A percentile compares a stretch with the other conserved stretches of the same genome.
Evolutionary conservation across 345 rosid genomes (phyloP).

Genomic region (Rhodamnia argentea): DNA sequence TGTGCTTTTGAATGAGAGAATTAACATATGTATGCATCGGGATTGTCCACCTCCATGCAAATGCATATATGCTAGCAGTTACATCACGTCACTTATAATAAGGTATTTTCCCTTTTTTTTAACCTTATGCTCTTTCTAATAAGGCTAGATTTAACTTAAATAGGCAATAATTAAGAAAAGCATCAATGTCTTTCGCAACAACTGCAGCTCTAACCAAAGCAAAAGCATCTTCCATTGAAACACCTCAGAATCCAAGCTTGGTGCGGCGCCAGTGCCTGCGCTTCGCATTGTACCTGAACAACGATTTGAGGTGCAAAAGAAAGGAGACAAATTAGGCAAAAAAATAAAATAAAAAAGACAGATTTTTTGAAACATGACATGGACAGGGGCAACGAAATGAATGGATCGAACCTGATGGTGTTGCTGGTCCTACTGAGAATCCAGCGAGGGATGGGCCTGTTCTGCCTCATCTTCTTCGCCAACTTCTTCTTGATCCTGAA

Average conservation of each 20-base stretch:
- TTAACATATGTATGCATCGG: too few species aligned
- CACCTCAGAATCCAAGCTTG: conserved; percentile 53
- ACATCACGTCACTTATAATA: too few species aligned
- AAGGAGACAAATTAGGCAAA: background rate
- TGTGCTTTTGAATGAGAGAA: too few species aligned
- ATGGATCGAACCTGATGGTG: conserved; percentile 35
- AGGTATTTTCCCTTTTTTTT: too few species aligned
- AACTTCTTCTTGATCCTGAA: conserved; percentile 70
- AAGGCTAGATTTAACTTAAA: background rate
- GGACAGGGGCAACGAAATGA: too few species aligned
- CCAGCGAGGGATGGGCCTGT: conserved; percentile 71
- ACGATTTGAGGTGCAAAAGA: background rate
- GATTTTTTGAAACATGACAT: background rate
- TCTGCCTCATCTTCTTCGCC: conserved; percentile 80
- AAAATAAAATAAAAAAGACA: background rate
- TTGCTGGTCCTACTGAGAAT: conserved; percentile 63
- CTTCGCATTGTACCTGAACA: conserved; percentile 48
- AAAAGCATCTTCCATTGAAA: background rate
- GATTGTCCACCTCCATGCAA: too few species aligned
- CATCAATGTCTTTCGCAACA: background rate
- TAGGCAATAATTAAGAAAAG: background rate
- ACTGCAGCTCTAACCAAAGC: background rate
- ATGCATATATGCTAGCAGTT: too few species aligned
- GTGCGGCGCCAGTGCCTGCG: conserved; percentile 71
- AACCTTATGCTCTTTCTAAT: too few species aligned